Base-by-base conservation (phyloP, 1,284 basidiomycete species). In the Ceratobasidium theobromae region DNA sequence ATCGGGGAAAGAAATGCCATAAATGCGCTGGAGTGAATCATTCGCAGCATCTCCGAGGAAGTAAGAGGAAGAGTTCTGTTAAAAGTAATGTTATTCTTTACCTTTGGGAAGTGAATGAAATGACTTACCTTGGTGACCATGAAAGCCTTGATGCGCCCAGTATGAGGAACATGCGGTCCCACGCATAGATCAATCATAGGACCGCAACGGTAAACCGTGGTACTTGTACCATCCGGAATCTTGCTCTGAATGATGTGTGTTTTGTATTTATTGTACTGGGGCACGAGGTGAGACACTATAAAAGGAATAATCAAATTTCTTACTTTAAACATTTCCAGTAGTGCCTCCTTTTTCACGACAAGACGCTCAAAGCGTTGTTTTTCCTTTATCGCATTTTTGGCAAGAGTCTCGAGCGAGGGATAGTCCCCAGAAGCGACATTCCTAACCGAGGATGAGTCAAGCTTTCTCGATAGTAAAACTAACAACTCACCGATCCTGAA, bases 211-310 rank as follows among this genome's bases (percentile, higher is more conserved):
- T 99, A 99, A 30, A 99, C 95, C 14, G 97, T 99, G 58, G 97
- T 98, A 60, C 91, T 94, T 16, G 93, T 92, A 70, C 96, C 96
- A 76, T 99, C 96, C 6, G 95, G 91, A 66, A 99, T 90, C 80
- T 99, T 98, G 71, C 87, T 86, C 75, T 96, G 86, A 75, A 99
- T 99, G 75, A 99, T 86, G 77, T 98, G 89, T 74, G 88, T 86
- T 81, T 99, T 99, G 82, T 98, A 99, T 78, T 95, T 97, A 83
- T 99, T 99, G 80, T 99, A 99, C 93, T 97, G 73, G n/a, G n/a
- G n/a, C n/a, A n/a, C n/a, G n/a, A n/a, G n/a, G n/a, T n/a, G n/a
- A n/a, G n/a, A n/a, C n/a, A n/a, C n/a, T n/a, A n/a, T n/a, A n/a
- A n/a, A n/a, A n/a, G n/a, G n/a, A n/a, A 16, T 38, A 16, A 25